These are phyloP conservation scores for Neodidymelliopsis sp. DNA, from an alignment of 2,329 filamentous ascomycete species.

Conservation along the genomic window DNA sequence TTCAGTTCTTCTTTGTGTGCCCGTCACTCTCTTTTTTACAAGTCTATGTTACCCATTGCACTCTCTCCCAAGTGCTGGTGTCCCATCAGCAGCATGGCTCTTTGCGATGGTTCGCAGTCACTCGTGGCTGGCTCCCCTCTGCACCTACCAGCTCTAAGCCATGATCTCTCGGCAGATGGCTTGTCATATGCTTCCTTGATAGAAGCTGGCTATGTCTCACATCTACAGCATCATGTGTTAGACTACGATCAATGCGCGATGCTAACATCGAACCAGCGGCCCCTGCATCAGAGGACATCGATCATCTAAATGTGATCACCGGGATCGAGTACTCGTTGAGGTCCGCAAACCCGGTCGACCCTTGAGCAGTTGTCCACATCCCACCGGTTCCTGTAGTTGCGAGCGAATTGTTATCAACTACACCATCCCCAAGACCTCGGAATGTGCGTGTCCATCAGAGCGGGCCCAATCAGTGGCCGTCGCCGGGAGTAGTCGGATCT, in stretches of 20 bases:
- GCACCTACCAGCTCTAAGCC: background rate
- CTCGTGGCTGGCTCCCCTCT: background rate
- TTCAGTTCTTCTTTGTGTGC: background rate
- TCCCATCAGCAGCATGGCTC: background rate
- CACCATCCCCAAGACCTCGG: conserved; percentile 52
- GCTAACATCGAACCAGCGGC: conserved; percentile 59
- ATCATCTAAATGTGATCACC: conserved; percentile 76
- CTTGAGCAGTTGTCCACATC: conserved; percentile 73
- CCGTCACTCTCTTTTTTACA: background rate
- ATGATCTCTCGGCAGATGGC: background rate
- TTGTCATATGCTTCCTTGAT: too few relatives aligned
- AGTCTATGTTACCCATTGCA: background rate
- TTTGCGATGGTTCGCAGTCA: background rate
- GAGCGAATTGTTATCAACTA: conserved; percentile 64
- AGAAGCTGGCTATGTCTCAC: background rate
- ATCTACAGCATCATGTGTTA: too few relatives aligned
- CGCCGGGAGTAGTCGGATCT: conserved; percentile 39
- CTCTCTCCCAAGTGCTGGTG: background rate
- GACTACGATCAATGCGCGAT: background rate
- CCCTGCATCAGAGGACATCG: conserved; percentile 79
- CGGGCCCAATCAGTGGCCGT: conserved; percentile 32
- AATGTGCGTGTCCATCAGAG: conserved; percentile 49
- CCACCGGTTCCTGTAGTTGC: conserved; percentile 68
- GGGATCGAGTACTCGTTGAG: conserved; percentile 72
- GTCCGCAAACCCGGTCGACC: conserved; percentile 77